phyloP scores from a whole-genome alignment of 805 yeast genomes.

The Hagleromyces aurorensis region DNA sequence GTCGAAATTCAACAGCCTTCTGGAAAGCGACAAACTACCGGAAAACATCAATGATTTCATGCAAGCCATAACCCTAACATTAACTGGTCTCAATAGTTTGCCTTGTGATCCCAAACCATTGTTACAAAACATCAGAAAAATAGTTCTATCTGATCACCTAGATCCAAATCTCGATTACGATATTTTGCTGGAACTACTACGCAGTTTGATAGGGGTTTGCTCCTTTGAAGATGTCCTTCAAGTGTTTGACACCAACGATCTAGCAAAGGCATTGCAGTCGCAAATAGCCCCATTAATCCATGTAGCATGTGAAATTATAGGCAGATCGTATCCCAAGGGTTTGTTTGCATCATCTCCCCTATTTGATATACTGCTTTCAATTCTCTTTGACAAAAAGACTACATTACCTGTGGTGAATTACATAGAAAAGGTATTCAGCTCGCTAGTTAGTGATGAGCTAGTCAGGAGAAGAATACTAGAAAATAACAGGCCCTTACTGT shows the following conservation, averaged over 20 bases:
- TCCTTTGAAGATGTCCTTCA: slow-evolving; percentile 21
- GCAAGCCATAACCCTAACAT: slow-evolving; percentile 15
- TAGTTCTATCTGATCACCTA: slow-evolving; percentile 7
- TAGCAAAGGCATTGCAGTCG: slow-evolving; percentile 19
- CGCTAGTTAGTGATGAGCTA: slow-evolving; percentile 15
- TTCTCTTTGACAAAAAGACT: slow-evolving; percentile 18
- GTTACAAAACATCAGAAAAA: slow-evolving; percentile 13
- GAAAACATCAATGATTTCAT: slow-evolving; percentile 11
- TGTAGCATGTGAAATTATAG: slow-evolving; percentile 24
- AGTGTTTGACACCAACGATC: slow-evolving; percentile 17
- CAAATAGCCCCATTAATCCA: slow-evolving; percentile 12
- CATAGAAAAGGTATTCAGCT: slow-evolving; percentile 19
- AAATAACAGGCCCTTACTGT: slow-evolving; percentile 15
- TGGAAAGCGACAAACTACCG: slow-evolving; percentile 6
- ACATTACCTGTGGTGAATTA: slow-evolving; percentile 16
- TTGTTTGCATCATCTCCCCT: slow-evolving; percentile 17
- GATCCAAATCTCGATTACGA: slow-evolving; percentile 16
- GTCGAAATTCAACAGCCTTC: no score
- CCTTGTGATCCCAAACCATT: slow-evolving; percentile 11
- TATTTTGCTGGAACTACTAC: slow-evolving; percentile 15
- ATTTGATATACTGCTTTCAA: slow-evolving; percentile 16
- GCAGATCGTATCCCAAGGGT: slow-evolving; percentile 23
- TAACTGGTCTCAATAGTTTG: slow-evolving; percentile 11
- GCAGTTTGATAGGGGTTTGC: slow-evolving; percentile 12
- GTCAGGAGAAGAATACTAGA: slow-evolving; percentile 18